Evolutionary conservation across 768 basidiomycete genomes (phyloP).

Genomic region (Auricularia sp.): DNA sequence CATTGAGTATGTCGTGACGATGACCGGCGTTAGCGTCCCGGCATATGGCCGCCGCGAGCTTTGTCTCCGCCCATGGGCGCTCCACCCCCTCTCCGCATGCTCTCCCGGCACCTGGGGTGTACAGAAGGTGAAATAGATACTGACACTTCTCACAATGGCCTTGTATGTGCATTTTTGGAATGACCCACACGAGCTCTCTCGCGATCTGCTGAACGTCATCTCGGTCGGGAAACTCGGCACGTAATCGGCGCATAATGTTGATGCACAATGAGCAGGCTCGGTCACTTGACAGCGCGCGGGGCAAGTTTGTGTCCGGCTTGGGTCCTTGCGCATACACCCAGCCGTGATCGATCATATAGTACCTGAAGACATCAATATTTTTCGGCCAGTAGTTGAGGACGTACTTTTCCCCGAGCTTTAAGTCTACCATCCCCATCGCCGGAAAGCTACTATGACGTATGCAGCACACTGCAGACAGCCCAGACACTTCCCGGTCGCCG

Average conservation of each 20-base stretch:
- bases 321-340: background rate
- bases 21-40: slow-evolving; percentile 13
- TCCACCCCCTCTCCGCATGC: slow-evolving; percentile 22
- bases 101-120: too few species aligned
- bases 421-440: background rate
- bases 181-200: background rate
- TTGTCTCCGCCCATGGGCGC: slow-evolving; percentile 10
- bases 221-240: background rate
- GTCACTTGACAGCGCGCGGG: background rate
- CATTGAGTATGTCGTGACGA: slow-evolving; percentile 10
- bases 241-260: background rate
- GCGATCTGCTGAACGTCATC: background rate
- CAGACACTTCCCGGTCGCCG: background rate
- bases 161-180: background rate
- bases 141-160: background rate
- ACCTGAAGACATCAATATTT: background rate
- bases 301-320: background rate
- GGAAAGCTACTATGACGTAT: background rate
- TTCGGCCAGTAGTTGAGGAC: background rate
- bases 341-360: background rate
- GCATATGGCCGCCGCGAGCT: slow-evolving; percentile 11
- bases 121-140: background rate
- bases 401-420: background rate
- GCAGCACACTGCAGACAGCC: background rate
- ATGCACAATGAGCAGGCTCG: background rate